Evolutionary conservation across 2,329 filamentous ascomycete genomes (phyloP).

Genomic region (Penicillium fuscoglaucum): DNA sequence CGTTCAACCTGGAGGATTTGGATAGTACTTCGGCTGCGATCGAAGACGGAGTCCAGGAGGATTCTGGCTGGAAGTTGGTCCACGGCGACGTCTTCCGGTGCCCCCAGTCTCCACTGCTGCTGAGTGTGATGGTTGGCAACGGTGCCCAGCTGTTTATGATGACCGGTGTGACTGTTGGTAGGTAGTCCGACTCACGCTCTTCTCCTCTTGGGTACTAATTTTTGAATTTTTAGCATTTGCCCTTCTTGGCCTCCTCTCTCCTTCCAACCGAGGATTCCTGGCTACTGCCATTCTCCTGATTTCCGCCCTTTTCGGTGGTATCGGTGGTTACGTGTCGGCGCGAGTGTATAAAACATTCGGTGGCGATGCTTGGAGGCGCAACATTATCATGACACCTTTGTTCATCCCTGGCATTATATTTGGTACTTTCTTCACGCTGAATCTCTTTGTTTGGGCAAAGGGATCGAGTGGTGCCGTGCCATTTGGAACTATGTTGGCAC

Average conservation of each 20-base stretch:
- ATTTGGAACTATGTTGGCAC: constrained; percentile 93
- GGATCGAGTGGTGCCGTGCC: constrained; percentile 90
- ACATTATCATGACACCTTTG: constrained; percentile 83
- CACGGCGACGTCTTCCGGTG: constrained; percentile 96
- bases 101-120: constrained; percentile 75
- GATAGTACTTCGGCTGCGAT: constrained; percentile 70
- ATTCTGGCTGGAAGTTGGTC: constrained; percentile 97
- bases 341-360: constrained; percentile 93
- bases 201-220: constrained; percentile 10
- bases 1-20: constrained; percentile 86
- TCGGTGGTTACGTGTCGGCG: constrained; percentile 86
- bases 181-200: constrained; percentile 19
- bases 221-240: constrained; percentile 63
- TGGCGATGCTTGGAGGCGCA: constrained; percentile 91
- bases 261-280: constrained; percentile 90
- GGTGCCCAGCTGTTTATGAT: constrained; percentile 97
- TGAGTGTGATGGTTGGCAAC: constrained; percentile 87
- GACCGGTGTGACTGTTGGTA: constrained; percentile 84
- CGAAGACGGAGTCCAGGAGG: constrained; percentile 93
- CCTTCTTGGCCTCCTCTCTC: constrained; percentile 89
- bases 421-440: constrained; percentile 82
- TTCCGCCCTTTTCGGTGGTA: constrained; percentile 88
- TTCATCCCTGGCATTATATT: constrained; percentile 88
- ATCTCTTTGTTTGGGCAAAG: constrained; percentile 95
- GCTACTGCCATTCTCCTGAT: constrained; percentile 91